Evolutionary conservation across 805 yeast genomes (phyloP).

Genomic region (Nakazawaea wyomingensis): DNA sequence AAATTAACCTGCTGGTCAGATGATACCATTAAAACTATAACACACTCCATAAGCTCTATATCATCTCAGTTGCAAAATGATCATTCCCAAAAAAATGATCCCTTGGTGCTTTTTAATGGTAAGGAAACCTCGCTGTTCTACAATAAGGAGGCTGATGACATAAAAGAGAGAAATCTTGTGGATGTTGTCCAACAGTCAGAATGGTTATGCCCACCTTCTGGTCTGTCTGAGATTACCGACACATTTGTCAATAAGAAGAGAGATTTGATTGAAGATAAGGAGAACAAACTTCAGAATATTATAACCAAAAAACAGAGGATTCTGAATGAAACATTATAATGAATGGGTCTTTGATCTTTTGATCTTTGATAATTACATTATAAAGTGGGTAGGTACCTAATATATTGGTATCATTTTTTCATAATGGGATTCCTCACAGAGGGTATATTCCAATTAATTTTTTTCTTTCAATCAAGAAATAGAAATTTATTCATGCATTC

Average conservation of each 20-base stretch:
- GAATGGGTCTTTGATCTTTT: too few species aligned
- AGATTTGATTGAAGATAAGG: background rate
- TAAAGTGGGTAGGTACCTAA: too few species aligned
- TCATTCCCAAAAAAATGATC: background rate
- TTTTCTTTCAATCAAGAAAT: too few species aligned
- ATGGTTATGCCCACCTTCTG: background rate
- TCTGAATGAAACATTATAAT: too few species aligned
- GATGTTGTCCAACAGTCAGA: constrained; percentile 4
- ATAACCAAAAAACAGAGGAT: too few species aligned
- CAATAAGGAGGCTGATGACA: too few species aligned
- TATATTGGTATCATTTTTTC: too few species aligned
- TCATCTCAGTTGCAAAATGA: background rate
- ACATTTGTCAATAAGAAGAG: constrained; percentile 8
- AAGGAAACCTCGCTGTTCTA: too few species aligned
- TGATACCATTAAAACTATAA: background rate
- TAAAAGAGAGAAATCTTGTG: constrained; percentile 1
- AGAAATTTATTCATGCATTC: background rate
- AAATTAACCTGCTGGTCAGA: background rate
- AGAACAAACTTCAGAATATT: too few species aligned
- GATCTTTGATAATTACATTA: too few species aligned
- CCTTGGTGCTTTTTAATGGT: background rate
- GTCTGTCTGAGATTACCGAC: background rate
- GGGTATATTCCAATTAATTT: too few species aligned
- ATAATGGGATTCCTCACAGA: too few species aligned
- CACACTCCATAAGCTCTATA: background rate